Percentiles rank a stretch among this genome's conserved stretches.
These are phyloP conservation scores for Saksenaea vasiformis DNA, from an alignment of 371 early-diverging fungal species.

Conservation along the genomic window DNA sequence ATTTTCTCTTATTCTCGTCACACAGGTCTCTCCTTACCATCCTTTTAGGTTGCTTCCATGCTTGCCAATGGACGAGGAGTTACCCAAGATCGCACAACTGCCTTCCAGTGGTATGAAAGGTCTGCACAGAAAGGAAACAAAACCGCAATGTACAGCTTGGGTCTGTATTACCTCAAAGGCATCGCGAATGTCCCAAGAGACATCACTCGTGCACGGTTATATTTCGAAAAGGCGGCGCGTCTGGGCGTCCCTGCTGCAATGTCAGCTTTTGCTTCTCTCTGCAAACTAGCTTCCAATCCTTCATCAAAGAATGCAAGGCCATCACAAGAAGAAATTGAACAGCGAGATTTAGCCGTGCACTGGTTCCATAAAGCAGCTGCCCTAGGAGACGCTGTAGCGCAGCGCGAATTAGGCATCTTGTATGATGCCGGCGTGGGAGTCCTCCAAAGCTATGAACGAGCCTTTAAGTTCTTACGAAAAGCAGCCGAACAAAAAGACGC, in stretches of 20 bases:
- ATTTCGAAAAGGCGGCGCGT: constrained; percentile 39
- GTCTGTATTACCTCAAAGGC: constrained; percentile 50
- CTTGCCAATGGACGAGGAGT: constrained; percentile 49
- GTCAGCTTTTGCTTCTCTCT: constrained; percentile 33
- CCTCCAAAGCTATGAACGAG: constrained; percentile 63
- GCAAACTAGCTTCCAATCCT: constrained; percentile 3
- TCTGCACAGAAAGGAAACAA: constrained; percentile 48
- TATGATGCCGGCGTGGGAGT: constrained; percentile 74
- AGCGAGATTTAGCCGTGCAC: constrained; percentile 30
- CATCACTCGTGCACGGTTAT: constrained; percentile 23
- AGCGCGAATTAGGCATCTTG: constrained; percentile 81
- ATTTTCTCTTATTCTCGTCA: constrained; percentile 1
- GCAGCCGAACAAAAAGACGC: constrained; percentile 77
- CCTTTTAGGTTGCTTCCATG: constrained; percentile 28
- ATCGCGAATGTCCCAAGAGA: constrained; percentile 29
- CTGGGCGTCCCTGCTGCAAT: constrained; percentile 36
- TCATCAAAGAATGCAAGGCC: not conserved
- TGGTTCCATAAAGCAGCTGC: constrained; percentile 51
- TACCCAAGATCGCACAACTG: constrained; percentile 29
- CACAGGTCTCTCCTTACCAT: not conserved
- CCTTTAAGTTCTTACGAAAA: constrained; percentile 74
- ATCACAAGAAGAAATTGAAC: constrained; percentile 16
- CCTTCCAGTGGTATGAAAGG: constrained; percentile 51
- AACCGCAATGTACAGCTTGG: constrained; percentile 34
- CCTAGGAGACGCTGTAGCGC: constrained; percentile 55